Base-by-base conservation (phyloP, 208 protist genomes). In the Wallacemonas sp. region DNA sequence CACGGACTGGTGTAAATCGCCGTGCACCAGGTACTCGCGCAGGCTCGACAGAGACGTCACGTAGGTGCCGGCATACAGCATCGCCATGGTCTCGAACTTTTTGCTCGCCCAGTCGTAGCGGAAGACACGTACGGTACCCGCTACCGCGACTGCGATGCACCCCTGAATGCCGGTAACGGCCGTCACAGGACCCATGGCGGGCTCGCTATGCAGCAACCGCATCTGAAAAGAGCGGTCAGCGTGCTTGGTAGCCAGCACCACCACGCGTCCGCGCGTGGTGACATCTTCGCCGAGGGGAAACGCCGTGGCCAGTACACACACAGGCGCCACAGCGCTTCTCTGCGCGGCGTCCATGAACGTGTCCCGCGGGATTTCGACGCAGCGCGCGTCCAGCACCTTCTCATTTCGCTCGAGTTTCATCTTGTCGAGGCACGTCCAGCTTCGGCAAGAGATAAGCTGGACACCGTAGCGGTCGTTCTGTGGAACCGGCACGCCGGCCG, bases 231-330 rank as follows among this genome's bases (percentile, higher is more conserved):
- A 26, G 3, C 45, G 62, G 2, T 71, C 68, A 15, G 65, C 38
- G 22, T 63, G 78, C 19, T 70, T 73, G 27, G 81, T 79, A 8
- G 73, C 60, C 15, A 92, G 60, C 10, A 96, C 24, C 33, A 93
- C 30, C 27, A 93, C 21, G 19, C 91, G 78, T 3, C 91, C 91
- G 59, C 87, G 77, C 12, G 78, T 92, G 0, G 87, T 90, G 41
- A 93, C 76, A 69, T 94, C 87, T 58, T 96, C 91, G 37, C 87
- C 91, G 44, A 94, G 68, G 0, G 87, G 87, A 55, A 93, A 96
- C 15, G 83, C 88, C n/a, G 87, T 93, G 21, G 71, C 83, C 21
- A 96, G 45, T n/a, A 84, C 84, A 63, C 79, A 91, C 9, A 92
- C 80, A 3, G 82, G 81, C 10, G 77, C 87, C 38, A 73, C 77